These are phyloP conservation scores for Penicillium sp. DNA, from an alignment of 2,329 filamentous ascomycete species.

Conservation along the genomic window DNA sequence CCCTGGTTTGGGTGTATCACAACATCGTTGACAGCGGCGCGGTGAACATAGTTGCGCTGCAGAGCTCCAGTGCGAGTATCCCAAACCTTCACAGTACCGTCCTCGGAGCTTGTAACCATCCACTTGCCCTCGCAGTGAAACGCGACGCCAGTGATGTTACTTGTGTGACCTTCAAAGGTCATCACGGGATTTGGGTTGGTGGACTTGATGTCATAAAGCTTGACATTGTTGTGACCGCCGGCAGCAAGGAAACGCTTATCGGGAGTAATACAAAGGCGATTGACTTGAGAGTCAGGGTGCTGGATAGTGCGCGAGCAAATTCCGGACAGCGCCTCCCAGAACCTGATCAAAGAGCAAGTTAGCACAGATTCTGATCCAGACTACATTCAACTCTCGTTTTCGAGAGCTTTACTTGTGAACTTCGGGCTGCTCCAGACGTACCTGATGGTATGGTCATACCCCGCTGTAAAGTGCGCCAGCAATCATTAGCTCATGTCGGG, in stretches of 20 bases:
- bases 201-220: slow-evolving; percentile 97
- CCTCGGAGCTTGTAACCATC: slow-evolving; percentile 98
- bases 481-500: slow-evolving; percentile 14
- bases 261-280: slow-evolving; percentile 95
- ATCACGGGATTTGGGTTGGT: slow-evolving; percentile 93
- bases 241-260: slow-evolving; percentile 94
- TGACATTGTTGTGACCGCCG: slow-evolving; percentile 78
- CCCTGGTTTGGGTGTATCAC: slow-evolving; percentile 99
- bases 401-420: background rate
- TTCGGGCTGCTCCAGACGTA: slow-evolving; percentile 36
- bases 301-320: slow-evolving; percentile 98
- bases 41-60: slow-evolving; percentile 90
- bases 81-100: slow-evolving; percentile 96
- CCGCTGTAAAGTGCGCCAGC: slow-evolving; percentile 49
- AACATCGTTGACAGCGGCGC: slow-evolving; percentile 88
- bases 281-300: slow-evolving; percentile 96
- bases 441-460: slow-evolving; percentile 75
- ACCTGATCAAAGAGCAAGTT: slow-evolving; percentile 53
- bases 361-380: background rate
- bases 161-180: slow-evolving; percentile 92
- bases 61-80: slow-evolving; percentile 82
- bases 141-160: slow-evolving; percentile 92
- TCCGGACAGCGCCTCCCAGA: slow-evolving; percentile 97
- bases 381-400: background rate
- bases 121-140: slow-evolving; percentile 99